A percentile compares a stretch with the other conserved stretches of the same genome.
These are phyloP conservation scores for Aspergillus saccharolyticus DNA, from an alignment of 495 filamentous ascomycete species.

Conservation along the genomic window DNA sequence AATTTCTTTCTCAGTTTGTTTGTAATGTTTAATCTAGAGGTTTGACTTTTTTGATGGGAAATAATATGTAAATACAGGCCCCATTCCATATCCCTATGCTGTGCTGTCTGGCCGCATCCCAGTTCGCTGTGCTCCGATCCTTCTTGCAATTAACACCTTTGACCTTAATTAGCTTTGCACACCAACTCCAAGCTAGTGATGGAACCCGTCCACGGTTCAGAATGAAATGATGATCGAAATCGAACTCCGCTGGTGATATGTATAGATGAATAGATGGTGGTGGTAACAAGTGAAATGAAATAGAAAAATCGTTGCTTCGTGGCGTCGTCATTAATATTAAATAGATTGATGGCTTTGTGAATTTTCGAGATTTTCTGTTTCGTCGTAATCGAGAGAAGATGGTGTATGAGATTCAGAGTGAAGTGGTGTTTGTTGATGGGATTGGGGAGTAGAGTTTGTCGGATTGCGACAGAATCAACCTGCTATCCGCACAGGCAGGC, in stretches of 20 bases:
- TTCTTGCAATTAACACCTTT: not conserved
- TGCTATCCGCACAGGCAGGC: slow-evolving; percentile 21
- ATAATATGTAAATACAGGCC: not conserved
- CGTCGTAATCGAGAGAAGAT: not conserved
- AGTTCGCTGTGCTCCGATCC: not conserved
- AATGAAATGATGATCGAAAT: not conserved
- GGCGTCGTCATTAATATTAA: not conserved
- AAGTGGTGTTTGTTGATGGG: slow-evolving; percentile 5
- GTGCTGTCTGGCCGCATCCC: not conserved
- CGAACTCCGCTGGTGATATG: not conserved
- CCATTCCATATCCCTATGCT: not conserved
- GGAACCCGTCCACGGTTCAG: not conserved
- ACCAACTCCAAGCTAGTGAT: not conserved
- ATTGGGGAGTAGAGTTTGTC: not conserved
- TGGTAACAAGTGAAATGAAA: not conserved
- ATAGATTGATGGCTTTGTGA: not conserved
- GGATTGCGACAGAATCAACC: slow-evolving; percentile 6
- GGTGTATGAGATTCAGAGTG: not conserved
- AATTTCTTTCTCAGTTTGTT: not conserved
- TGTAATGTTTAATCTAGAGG: not conserved
- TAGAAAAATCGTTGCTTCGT: not conserved
- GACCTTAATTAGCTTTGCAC: not conserved
- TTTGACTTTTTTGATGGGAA: not conserved
- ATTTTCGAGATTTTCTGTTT: not conserved
- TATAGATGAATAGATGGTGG: not conserved